Base-by-base conservation (phyloP, 106 monocot genomes). In the Vanilla planifolia region DNA sequence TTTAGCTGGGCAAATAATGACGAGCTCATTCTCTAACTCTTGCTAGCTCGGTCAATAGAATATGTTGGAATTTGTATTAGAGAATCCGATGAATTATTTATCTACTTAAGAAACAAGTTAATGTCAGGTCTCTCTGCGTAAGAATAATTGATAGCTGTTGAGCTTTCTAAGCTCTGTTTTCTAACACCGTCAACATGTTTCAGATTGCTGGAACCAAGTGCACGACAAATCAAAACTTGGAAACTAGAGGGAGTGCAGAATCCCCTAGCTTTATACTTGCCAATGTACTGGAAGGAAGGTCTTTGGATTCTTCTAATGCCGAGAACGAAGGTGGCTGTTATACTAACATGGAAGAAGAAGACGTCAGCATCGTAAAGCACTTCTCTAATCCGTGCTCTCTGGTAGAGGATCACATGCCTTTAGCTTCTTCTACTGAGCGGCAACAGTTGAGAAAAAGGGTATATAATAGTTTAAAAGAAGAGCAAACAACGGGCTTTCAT, bases 361-460 rank as follows among this genome's bases (percentile, higher is more conserved):
- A 19, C 1, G n/a, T 17, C 44, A 17, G 19, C 2, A 45, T 45
- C 7, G 4, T 17, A 20, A 45, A 45, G 7, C 44, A 45, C 17
- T 17, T 45, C 16, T 45, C n/a, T n/a, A n/a, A n/a, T n/a, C n/a
- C n/a, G n/a, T n/a, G n/a, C n/a, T n/a, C n/a, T n/a, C n/a, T 45
- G 44, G 44, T 45, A 20, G 44, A 45, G 2, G 44, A 45, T 45
- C 44, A 45, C 44, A 45, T 45, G 19, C n/a, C 44, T 45, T 45
- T 20, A 4, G 20, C 20, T 45, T 19, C 44, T 45, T 20, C 20
- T 17, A 45, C 19, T 20, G 44, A 45, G 20, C 19, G 44, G 44
- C 17, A 17, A 20, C 44, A 45, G 44, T 45, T 45, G 20, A 45
- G 44, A 45, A 45, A 45, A 45, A 3, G 44, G 44, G 7, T 7